Evolutionary conservation across 2,329 filamentous ascomycete species (phyloP).

Genomic region (Calonectria hongkongensis): DNA sequence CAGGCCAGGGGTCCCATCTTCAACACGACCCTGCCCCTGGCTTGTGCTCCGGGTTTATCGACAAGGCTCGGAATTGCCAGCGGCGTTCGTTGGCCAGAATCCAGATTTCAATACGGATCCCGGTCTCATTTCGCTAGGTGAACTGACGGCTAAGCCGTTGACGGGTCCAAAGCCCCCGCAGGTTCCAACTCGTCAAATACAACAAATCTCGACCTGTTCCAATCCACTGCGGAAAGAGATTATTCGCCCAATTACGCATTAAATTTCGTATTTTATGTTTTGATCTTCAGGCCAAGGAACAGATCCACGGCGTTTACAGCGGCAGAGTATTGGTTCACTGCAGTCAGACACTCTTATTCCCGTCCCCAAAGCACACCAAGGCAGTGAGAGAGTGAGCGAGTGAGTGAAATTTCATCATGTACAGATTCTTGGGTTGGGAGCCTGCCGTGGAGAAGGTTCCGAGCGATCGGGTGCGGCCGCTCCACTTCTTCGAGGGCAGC

Average conservation of each 20-base stretch:
- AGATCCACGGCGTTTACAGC: background rate
- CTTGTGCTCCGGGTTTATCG: slow-evolving; percentile 5
- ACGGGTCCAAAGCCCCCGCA: slow-evolving; percentile 7
- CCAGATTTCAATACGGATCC: slow-evolving; percentile 13
- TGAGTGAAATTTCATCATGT: slow-evolving; percentile 1
- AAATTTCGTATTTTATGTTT: slow-evolving; percentile 11
- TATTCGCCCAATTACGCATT: background rate
- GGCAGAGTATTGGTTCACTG: background rate
- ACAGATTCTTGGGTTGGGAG: slow-evolving; percentile 33
- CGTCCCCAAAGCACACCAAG: background rate
- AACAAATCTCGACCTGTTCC: slow-evolving; percentile 1
- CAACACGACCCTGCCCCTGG: slow-evolving; percentile 5
- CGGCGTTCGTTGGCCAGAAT: background rate
- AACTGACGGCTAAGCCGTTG: slow-evolving; percentile 4
- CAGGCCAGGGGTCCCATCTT: background rate
- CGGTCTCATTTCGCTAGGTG: slow-evolving; percentile 14
- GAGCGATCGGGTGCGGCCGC: slow-evolving; percentile 37
- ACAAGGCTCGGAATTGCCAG: background rate
- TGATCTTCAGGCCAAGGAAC: background rate
- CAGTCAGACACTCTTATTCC: background rate
- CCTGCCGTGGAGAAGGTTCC: slow-evolving; percentile 37
- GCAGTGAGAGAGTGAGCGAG: background rate
- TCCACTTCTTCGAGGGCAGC: slow-evolving; percentile 44
- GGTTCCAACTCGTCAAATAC: background rate
- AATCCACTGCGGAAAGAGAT: background rate